Conservation (phyloP, 805 yeast genomes). For the Starmerella vitae region DNA sequence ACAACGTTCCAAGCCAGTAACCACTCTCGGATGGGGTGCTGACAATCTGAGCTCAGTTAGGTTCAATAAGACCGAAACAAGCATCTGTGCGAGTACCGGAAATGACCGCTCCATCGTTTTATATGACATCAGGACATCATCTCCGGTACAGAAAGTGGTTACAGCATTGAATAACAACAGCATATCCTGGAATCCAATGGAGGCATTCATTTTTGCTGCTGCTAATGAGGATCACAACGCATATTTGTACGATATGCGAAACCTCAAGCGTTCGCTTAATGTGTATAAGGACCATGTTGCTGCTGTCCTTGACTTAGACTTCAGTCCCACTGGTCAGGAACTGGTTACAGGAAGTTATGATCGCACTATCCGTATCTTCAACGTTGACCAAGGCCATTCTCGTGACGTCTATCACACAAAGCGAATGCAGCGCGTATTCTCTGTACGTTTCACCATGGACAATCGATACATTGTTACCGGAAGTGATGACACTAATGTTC, state of each 20-base stretch:
- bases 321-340: conserved; percentile 94
- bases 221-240: conserved; percentile 92
- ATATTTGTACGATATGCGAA: conserved; percentile 93
- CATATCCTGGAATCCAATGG: conserved; percentile 95
- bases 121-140: conserved; percentile 78
- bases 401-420: conserved; percentile 92
- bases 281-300: conserved; percentile 92
- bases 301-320: conserved; percentile 89
- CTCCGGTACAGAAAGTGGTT: conserved; percentile 84
- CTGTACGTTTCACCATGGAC: conserved; percentile 77
- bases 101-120: conserved; percentile 74
- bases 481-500: conserved; percentile 89
- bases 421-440: conserved; percentile 91
- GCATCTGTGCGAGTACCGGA: conserved; percentile 76
- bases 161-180: conserved; percentile 73
- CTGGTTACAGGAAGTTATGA: conserved; percentile 92
- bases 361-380: conserved; percentile 73
- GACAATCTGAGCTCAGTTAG: conserved; percentile 73
- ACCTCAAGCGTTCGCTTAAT: conserved; percentile 64
- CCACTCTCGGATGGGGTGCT: conserved; percentile 89
- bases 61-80: conserved; percentile 83
- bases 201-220: conserved; percentile 82
- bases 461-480: conserved; percentile 77
- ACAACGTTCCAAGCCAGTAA: conserved; percentile 59
- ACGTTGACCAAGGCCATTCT: conserved; percentile 71